Evolutionary conservation across 257 asterid species (phyloP).

Genomic region (Linaria vulgaris): DNA sequence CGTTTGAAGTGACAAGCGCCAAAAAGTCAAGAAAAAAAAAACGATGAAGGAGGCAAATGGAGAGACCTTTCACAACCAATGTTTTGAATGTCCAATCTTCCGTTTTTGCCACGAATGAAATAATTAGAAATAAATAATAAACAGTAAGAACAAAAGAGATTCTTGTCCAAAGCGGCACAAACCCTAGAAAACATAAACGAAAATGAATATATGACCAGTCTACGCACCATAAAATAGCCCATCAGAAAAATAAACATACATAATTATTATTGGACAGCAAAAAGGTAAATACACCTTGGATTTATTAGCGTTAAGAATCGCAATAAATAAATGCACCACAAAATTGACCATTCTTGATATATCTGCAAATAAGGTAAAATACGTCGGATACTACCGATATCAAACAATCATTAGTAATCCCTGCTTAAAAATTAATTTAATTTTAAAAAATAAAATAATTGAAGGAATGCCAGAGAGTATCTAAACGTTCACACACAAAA

Average conservation of each 20-base stretch:
- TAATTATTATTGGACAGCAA: not conserved
- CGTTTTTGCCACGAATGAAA: not conserved
- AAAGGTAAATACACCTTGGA: not conserved
- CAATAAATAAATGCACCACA: too few species aligned
- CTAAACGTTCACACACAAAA: constrained; percentile 11
- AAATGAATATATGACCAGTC: not conserved
- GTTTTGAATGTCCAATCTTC: not conserved
- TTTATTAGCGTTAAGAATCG: too few species aligned
- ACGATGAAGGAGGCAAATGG: not conserved
- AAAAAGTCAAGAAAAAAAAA: not conserved
- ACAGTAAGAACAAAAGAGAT: not conserved
- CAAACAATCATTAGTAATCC: not conserved
- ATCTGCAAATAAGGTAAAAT: constrained; percentile 1
- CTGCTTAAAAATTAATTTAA: not conserved
- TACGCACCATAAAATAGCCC: constrained; percentile 3
- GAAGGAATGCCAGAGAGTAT: not conserved
- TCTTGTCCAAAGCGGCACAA: constrained; percentile 2
- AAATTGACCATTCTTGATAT: not conserved
- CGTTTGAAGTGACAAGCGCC: not conserved
- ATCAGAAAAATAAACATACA: constrained; percentile 5
- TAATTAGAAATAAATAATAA: not conserved
- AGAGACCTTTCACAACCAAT: not conserved
- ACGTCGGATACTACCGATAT: not conserved
- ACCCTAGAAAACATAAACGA: constrained; percentile 5
- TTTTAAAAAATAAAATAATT: not conserved